phyloP scores from a whole-genome alignment of 345 rosid genomes.

The Lepidium aucheri region DNA sequence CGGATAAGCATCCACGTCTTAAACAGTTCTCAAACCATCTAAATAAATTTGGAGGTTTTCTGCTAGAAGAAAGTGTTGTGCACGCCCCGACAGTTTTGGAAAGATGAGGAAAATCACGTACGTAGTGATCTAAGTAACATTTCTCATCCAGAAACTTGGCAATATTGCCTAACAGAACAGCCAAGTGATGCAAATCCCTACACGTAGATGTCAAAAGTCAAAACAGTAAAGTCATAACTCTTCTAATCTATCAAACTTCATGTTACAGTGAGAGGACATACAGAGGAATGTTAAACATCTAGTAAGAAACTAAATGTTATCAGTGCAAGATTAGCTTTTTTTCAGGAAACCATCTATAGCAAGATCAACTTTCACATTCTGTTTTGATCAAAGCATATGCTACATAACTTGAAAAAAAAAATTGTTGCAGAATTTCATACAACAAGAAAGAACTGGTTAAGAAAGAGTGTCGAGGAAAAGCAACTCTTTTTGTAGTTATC shows the following conservation, averaged over 20 bases:
- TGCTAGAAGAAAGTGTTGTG: constrained; percentile 31
- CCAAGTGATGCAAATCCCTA: constrained; percentile 86
- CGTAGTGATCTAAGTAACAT: constrained; percentile 72
- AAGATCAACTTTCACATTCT: background rate
- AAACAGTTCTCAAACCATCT: constrained; percentile 87
- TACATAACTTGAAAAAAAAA: background rate
- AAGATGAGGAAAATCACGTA: constrained; percentile 84
- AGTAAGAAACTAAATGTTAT: too few species aligned
- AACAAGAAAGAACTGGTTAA: background rate
- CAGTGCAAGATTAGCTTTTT: background rate
- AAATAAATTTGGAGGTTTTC: constrained; percentile 69
- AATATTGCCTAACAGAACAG: constrained; percentile 55
- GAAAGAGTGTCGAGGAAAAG: background rate
- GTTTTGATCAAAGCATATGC: background rate
- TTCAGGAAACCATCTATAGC: background rate
- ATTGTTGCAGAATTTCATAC: background rate
- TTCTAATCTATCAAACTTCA: background rate
- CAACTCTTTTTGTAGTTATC: background rate
- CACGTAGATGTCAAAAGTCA: constrained; percentile 14
- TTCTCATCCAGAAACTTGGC: constrained; percentile 68
- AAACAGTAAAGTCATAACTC: constrained; percentile 7
- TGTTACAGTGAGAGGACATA: background rate
- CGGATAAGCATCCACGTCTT: constrained; percentile 50
- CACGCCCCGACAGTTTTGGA: constrained; percentile 32
- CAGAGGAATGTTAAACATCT: background rate